These are phyloP conservation scores for Kwoniella sp. DNA, from an alignment of 768 basidiomycete species.

Conservation along the genomic window DNA sequence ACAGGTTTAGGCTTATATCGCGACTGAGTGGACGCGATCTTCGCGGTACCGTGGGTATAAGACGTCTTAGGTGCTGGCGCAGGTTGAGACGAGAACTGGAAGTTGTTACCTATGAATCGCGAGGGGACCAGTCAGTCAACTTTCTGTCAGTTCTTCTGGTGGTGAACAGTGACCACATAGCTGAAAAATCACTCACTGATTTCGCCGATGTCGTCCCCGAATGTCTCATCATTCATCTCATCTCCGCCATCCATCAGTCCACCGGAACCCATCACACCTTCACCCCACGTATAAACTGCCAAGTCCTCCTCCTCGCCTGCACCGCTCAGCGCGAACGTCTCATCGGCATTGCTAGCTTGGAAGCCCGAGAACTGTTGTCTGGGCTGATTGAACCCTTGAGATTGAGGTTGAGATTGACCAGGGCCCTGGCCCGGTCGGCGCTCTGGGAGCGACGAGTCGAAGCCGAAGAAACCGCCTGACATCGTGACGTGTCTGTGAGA, in stretches of 20 bases:
- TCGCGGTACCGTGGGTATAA: slow-evolving; percentile 11
- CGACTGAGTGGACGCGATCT: slow-evolving; percentile 44
- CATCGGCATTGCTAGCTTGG: slow-evolving; percentile 17
- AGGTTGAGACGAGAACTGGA: slow-evolving; percentile 50
- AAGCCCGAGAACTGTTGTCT: slow-evolving; percentile 28
- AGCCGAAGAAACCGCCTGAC: slow-evolving; percentile 56
- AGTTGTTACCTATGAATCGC: slow-evolving; percentile 44
- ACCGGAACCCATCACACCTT: slow-evolving; percentile 67
- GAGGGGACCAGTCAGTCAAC: background rate
- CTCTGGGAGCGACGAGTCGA: slow-evolving; percentile 52
- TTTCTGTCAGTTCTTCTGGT: background rate
- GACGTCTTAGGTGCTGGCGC: slow-evolving; percentile 21
- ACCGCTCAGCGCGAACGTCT: slow-evolving; percentile 31
- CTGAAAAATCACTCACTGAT: slow-evolving; percentile 67
- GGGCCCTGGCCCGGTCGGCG: slow-evolving; percentile 18
- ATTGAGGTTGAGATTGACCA: slow-evolving; percentile 3
- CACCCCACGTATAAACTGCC: slow-evolving; percentile 90
- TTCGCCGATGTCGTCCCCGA: slow-evolving; percentile 68
- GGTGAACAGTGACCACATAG: background rate
- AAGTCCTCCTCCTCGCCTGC: slow-evolving; percentile 68
- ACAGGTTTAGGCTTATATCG: slow-evolving; percentile 44
- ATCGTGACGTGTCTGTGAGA: slow-evolving; percentile 29
- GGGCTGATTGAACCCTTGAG: background rate
- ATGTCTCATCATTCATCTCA: slow-evolving; percentile 96
- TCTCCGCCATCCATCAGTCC: slow-evolving; percentile 80